Conservation (phyloP, 306 rosid species). For the Delonix regia region DNA sequence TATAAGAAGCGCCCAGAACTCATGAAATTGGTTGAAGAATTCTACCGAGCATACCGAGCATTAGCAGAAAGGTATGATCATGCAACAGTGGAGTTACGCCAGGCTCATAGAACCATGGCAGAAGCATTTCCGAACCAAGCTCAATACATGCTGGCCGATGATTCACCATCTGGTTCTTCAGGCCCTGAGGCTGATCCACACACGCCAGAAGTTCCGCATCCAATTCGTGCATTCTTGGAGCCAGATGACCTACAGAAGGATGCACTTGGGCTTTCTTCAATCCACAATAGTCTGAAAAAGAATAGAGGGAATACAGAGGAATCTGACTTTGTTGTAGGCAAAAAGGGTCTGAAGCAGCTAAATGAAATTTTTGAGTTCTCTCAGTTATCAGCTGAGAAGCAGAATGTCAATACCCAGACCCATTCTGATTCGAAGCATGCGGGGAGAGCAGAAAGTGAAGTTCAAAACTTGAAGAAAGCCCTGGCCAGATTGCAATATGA, state of each 20-base stretch:
- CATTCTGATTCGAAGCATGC: constrained; percentile 55
- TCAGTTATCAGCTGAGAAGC: constrained; percentile 54
- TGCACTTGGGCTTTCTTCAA: constrained; percentile 51
- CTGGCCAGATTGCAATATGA: constrained; percentile 70
- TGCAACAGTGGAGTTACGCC: constrained; percentile 93
- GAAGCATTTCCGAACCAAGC: constrained; percentile 89
- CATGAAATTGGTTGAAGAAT: constrained; percentile 94
- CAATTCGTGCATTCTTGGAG: constrained; percentile 51
- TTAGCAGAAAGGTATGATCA: constrained; percentile 97
- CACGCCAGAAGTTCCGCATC: constrained; percentile 65
- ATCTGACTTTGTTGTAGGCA: constrained; percentile 46
- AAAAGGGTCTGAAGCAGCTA: constrained; percentile 80
- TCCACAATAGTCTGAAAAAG: constrained; percentile 42
- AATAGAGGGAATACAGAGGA: constrained; percentile 49
- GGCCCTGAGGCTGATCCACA: constrained; percentile 60
- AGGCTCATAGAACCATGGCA: constrained; percentile 94
- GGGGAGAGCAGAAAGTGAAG: constrained; percentile 62
- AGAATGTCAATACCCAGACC: constrained; percentile 44
- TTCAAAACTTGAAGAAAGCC: constrained; percentile 64
- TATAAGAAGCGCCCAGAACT: constrained; percentile 98
- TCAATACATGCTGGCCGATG: constrained; percentile 61
- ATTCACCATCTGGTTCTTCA: constrained; percentile 62
- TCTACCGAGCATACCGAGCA: constrained; percentile 99
- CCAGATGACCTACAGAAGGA: constrained; percentile 63
- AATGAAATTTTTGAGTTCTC: constrained; percentile 54